phyloP scores from a whole-genome alignment of 2,329 filamentous ascomycete species.

The Aspergillus jensenii region DNA sequence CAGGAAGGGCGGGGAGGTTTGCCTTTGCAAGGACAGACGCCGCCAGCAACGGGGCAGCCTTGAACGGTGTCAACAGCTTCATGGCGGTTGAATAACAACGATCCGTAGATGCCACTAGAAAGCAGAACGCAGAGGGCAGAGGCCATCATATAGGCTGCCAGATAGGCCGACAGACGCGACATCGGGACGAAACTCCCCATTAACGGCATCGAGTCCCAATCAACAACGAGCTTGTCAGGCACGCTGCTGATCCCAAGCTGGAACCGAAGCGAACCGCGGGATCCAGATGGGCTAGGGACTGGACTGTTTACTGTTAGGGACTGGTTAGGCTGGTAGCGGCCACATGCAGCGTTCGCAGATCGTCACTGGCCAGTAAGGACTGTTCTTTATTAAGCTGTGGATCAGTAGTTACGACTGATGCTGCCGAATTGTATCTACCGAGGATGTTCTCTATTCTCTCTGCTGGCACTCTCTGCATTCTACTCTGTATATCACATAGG shows the following conservation, averaged over 20 bases:
- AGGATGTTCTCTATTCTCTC: too few species aligned
- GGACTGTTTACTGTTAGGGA: too few species aligned
- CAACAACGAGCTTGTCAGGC: background rate
- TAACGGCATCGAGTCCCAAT: background rate
- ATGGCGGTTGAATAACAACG: background rate
- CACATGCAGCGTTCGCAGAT: background rate
- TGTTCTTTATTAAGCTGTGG: background rate
- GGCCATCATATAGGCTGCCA: background rate
- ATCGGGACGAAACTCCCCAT: too few species aligned
- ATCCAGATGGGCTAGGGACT: background rate
- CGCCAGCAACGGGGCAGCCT: slow-evolving; percentile 28
- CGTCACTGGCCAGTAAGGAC: background rate
- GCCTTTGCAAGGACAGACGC: slow-evolving; percentile 25
- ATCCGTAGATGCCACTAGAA: background rate
- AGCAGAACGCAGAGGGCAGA: background rate
- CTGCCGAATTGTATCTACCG: too few species aligned
- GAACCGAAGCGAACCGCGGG: background rate
- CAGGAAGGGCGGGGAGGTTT: slow-evolving; percentile 48
- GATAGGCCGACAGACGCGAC: too few species aligned
- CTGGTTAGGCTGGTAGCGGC: background rate
- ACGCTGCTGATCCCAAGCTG: background rate
- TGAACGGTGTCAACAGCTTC: slow-evolving; percentile 12
- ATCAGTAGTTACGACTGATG: too few species aligned
- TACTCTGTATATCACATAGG: too few species aligned
- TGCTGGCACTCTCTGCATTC: too few species aligned